Base-by-base conservation (phyloP, 1,284 basidiomycete genomes). In the Naganishia sp. region DNA sequence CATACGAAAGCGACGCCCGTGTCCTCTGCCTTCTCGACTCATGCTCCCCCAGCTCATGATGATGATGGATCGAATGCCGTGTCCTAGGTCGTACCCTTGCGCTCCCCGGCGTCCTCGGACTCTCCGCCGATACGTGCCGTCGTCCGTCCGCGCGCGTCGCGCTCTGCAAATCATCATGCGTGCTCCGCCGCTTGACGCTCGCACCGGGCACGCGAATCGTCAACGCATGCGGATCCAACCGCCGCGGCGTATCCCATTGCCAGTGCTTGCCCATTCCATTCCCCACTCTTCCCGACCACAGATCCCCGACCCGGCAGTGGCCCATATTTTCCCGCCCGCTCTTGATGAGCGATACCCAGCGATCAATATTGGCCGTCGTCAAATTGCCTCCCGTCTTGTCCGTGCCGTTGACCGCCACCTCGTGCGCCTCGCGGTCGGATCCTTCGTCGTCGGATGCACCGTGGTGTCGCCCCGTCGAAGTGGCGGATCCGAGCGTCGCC, bases 321-420 rank as follows among this genome's bases (percentile, higher is more conserved):
- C 57, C 57, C 18, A 61, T 49, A 3, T 47, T 35, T 25, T 61
- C 57, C 13, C 49, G 47, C 1, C 57, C 57, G 57, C 57, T 61
- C 57, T 61, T 61, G 57, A 61, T 61, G 35, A 49, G 49, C 47
- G 57, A 61, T 7, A 61, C 57, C 46, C 46, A 61, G 9, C 57
- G 57, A 28, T 61, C 57, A 18, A 61, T 61, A 21, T 50, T 61
- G 18, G 57, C 46, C 6, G 57, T 61, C 47, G 57, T 41, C 21
- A 61, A 32, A 11, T 42, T 50, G 35, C 31, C 21, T 4, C 25
- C 55, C 10, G 28, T 18, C 55, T 57, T 57, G 6, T 57, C 43
- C 13, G 21, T 25, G 6, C 13, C 47, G 1, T 46, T 17, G 39
- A 51, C 35, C 1, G 57, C 28, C 9, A 51, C 46, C n/a, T 61